phyloP scores from a whole-genome alignment of 2,329 filamentous ascomycete genomes.

The Xylaria sp. region DNA sequence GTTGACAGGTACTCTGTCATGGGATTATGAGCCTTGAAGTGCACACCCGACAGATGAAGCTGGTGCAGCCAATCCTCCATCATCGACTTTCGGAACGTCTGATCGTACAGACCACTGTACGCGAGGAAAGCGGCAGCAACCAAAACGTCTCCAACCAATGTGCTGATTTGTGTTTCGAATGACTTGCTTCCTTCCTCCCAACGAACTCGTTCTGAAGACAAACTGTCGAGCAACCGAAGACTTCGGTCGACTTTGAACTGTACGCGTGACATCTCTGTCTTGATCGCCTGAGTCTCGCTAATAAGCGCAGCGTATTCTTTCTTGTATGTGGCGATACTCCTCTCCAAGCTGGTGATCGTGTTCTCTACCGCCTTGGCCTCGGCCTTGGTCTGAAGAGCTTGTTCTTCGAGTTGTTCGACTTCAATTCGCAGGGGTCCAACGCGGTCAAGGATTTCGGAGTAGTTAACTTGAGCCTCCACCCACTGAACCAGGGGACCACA shows the following conservation, averaged over 20 bases:
- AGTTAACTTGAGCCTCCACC: slow-evolving; percentile 94
- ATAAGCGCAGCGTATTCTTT: slow-evolving; percentile 92
- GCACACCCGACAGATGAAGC: slow-evolving; percentile 84
- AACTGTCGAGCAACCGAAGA: slow-evolving; percentile 85
- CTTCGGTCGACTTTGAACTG: slow-evolving; percentile 98
- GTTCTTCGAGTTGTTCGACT: slow-evolving; percentile 78
- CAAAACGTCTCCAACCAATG: slow-evolving; percentile 89
- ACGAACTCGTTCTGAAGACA: slow-evolving; percentile 85
- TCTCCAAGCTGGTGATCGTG: slow-evolving; percentile 76
- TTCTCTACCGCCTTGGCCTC: slow-evolving; percentile 88
- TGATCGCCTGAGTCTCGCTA: slow-evolving; percentile 95
- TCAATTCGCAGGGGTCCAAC: slow-evolving; percentile 90
- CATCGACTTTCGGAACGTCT: slow-evolving; percentile 96
- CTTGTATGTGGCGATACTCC: slow-evolving; percentile 93
- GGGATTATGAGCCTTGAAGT: slow-evolving; percentile 88
- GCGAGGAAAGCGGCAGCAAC: slow-evolving; percentile 96
- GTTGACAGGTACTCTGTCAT: slow-evolving; percentile 95
- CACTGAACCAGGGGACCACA: slow-evolving; percentile 96
- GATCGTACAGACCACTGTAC: slow-evolving; percentile 94
- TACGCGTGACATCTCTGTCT: slow-evolving; percentile 90
- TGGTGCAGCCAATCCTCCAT: slow-evolving; percentile 96
- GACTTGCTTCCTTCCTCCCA: slow-evolving; percentile 98
- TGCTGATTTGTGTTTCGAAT: slow-evolving; percentile 96
- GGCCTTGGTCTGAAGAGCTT: slow-evolving; percentile 86
- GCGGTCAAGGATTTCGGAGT: slow-evolving; percentile 92